phyloP scores from a whole-genome alignment of 2,329 filamentous ascomycete genomes.

The Geosmithia morbida region DNA sequence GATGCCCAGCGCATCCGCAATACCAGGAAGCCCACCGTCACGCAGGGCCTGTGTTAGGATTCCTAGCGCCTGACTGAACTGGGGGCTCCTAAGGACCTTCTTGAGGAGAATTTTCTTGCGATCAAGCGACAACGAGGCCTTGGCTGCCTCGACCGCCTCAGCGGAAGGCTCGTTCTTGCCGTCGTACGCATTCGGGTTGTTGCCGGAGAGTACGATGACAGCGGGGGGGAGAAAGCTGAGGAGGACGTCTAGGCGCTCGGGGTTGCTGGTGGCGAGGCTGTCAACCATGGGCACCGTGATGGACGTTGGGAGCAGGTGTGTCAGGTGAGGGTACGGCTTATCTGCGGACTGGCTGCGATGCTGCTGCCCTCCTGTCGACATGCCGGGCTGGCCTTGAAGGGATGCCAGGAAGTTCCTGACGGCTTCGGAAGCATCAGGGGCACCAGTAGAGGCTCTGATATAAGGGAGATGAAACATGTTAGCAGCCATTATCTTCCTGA shows the following conservation, averaged over 20 bases:
- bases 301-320: constrained; percentile 67
- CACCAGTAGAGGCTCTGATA: constrained; percentile 42
- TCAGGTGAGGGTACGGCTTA: constrained; percentile 66
- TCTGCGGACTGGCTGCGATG: constrained; percentile 20
- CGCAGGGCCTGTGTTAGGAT: constrained; percentile 78
- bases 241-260: constrained; percentile 54
- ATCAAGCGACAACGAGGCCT: constrained; percentile 54
- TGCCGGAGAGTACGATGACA: constrained; percentile 63
- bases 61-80: constrained; percentile 75
- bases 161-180: constrained; percentile 50
- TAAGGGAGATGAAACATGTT: constrained; percentile 7
- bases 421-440: constrained; percentile 56
- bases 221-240: constrained; percentile 66
- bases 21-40: constrained; percentile 79
- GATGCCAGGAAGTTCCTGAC: constrained; percentile 86
- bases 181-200: constrained; percentile 37
- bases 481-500: background rate
- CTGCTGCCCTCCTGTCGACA: constrained; percentile 8
- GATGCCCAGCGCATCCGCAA: constrained; percentile 74
- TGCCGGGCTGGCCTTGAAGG: constrained; percentile 42
- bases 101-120: constrained; percentile 73
- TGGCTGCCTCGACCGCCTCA: constrained; percentile 56
- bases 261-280: constrained; percentile 32
- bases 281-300: constrained; percentile 69
- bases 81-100: constrained; percentile 74